phyloP scores from a whole-genome alignment of 805 yeast species.

The Kodamaea jinghongensis region DNA sequence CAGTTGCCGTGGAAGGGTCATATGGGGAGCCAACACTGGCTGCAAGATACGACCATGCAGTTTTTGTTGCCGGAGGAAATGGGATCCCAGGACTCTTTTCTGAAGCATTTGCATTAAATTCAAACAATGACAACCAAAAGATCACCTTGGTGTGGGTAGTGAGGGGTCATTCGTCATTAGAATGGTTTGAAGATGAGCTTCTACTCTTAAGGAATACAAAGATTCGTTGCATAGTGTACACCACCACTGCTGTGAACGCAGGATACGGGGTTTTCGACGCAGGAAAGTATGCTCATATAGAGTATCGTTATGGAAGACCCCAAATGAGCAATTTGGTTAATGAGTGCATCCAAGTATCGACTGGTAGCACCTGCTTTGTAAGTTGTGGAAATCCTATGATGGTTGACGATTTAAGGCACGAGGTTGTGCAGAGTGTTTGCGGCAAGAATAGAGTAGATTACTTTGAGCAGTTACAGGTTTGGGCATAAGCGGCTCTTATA shows the following conservation, averaged over 20 bases:
- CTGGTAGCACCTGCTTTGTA: slow-evolving; percentile 21
- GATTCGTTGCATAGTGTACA: slow-evolving; percentile 29
- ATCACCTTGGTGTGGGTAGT: slow-evolving; percentile 62
- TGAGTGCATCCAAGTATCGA: slow-evolving; percentile 10
- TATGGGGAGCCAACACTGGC: slow-evolving; percentile 53
- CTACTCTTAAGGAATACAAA: slow-evolving; percentile 22
- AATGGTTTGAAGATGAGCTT: slow-evolving; percentile 49
- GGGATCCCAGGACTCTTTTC: slow-evolving; percentile 59
- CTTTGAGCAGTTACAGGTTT: slow-evolving; percentile 71
- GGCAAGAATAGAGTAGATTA: slow-evolving; percentile 56
- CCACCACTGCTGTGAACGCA: slow-evolving; percentile 8
- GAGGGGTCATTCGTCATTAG: slow-evolving; percentile 48
- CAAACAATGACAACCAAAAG: slow-evolving; percentile 7
- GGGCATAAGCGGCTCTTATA: slow-evolving; percentile 47
- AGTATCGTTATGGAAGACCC: slow-evolving; percentile 35
- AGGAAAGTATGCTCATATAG: slow-evolving; percentile 29
- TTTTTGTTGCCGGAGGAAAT: slow-evolving; percentile 62
- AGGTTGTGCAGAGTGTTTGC: slow-evolving; percentile 43
- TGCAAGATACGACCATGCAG: slow-evolving; percentile 43
- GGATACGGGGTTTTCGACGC: slow-evolving; percentile 9
- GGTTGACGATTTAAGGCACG: slow-evolving; percentile 32
- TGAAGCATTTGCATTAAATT: slow-evolving; percentile 28
- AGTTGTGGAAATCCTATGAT: slow-evolving; percentile 33
- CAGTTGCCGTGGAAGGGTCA: slow-evolving; percentile 58
- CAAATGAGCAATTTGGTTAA: slow-evolving; percentile 9